These are phyloP conservation scores for Irpex rosettiformis DNA, from an alignment of 1,284 basidiomycete genomes.

Conservation along the genomic window DNA sequence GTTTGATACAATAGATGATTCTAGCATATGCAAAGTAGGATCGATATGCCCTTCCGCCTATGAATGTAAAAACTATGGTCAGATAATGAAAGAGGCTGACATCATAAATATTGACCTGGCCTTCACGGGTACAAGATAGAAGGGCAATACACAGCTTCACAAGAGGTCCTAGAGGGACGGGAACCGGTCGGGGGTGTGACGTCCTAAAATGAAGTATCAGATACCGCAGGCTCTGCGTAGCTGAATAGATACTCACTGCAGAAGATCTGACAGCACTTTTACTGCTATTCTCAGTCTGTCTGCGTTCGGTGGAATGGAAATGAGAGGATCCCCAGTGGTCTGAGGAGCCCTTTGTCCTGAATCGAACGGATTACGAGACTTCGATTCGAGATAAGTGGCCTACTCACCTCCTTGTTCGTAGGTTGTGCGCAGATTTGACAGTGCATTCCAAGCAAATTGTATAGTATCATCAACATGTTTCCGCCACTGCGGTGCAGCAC, in stretches of 20 bases:
- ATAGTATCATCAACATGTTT: slow-evolving; percentile 69
- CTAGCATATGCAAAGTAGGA: slow-evolving; percentile 45
- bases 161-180: slow-evolving; percentile 66
- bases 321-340: slow-evolving; percentile 33
- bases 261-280: slow-evolving; percentile 48
- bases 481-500: slow-evolving; percentile 65
- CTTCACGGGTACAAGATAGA: slow-evolving; percentile 55
- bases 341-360: slow-evolving; percentile 1
- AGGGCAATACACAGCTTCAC: slow-evolving; percentile 49
- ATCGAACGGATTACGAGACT: neutral
- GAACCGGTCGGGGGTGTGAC: slow-evolving; percentile 62
- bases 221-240: neutral
- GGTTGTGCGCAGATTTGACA: slow-evolving; percentile 54
- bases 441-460: slow-evolving; percentile 56
- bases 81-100: neutral
- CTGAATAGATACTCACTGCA: slow-evolving; percentile 48
- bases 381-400: too few species aligned
- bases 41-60: slow-evolving; percentile 51
- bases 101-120: slow-evolving; percentile 32
- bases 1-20: slow-evolving; percentile 48
- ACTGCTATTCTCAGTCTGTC: slow-evolving; percentile 57
- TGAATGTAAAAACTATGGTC: neutral
- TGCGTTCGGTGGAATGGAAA: slow-evolving; percentile 49
- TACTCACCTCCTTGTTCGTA: slow-evolving; percentile 43
- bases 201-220: slow-evolving; percentile 38